Base-by-base conservation (phyloP, 1,284 basidiomycete species). In the Leucoagaricus sp. region DNA sequence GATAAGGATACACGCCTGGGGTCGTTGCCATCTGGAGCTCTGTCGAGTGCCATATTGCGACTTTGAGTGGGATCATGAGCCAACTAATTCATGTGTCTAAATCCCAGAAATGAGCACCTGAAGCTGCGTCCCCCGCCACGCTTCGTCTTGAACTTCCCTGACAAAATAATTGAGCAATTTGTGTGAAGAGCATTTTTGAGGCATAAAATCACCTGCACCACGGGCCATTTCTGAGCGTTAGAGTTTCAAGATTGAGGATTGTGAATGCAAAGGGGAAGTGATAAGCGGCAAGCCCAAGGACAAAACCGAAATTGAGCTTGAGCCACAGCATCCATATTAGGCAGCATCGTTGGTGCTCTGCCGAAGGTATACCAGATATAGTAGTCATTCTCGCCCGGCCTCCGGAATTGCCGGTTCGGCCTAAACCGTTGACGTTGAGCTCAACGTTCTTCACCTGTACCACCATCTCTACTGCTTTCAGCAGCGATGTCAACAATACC, bases 91-190 rank as follows among this genome's bases (percentile, higher is more conserved):
- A n/a, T 10, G 5, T n/a, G 40, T 3, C 17, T 45, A 25, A 29
- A 52, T 41, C 33, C n/a, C 23, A n/a, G 23, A 49, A 38, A 19
- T 19, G 23, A 58, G 58, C 67, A 89, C 81, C 88, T 91, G 70
- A 93, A 93, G 65, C 75, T 83, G 62, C 93, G 84, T 54, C 93
- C 93, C 45, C 93, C 93, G 59, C 93, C 93, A 52, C 93, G 90
- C 67, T 89, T 89, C 59, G 85, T 79, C 81, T 94, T 94, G 77
- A 85, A 93, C 74, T 91, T 93, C 60, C 88, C 86, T 87, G 63
- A 9, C 26, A 28, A 44, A n/a, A n/a, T 45, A 57, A 33, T 53
- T 23, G 40, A 38, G 13, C 13, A 21, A n/a, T 21, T 7, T 23
- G 8, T 9, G 17, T 21, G 19, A 3, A n/a, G 5, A 23, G 40